Evolutionary conservation across 208 protist genomes (phyloP), one percentile per base, ranked within the genome.

Genomic region (Leptomonas pyrrhocoris): DNA sequence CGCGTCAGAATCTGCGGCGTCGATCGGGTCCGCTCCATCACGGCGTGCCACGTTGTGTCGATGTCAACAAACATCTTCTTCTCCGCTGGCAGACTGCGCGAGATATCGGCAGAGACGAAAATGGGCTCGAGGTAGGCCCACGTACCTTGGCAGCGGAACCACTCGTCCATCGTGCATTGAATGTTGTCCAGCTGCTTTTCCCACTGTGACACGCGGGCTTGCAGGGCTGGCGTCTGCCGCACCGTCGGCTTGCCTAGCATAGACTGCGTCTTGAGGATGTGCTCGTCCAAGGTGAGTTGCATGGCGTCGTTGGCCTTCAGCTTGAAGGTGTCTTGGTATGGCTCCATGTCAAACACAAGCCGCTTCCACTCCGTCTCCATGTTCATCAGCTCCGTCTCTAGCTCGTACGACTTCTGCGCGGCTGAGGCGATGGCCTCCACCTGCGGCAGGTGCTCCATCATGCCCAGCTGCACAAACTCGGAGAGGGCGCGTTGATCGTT

Each of bases 81-180:
- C 77, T 99, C 98, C 23, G 89, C 87, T 2, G 98, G 98, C 46
- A 99, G 84, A 72, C 98, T 97, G 53, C 94, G 84, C 34, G 96
- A 94, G 74, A 99, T 99, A 74, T 99, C 98, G 30, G 93, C 86
- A 30, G 94, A 98, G 64, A 83, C 92, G 70, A 99, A 99, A 65
- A 99, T 98, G 27, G 97, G 96, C 81, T 98, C 92, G 15, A 99
- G 84, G 75, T 99, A 99, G 38, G 98, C 84, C 96, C 97, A 99
- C 43, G 92, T 95, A 46, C 90, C 84, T 71, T 99, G 97, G 83
- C 94, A 98, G 55, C 88, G 86, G 69, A 98, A 94, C 97, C 97
- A 99, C 81, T 98, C 94, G 65, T 98, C 96, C 73, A 98, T 81
- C 16, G 98, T 98, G 67, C 82, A 86, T 72, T 98, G 95, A 63